Evolutionary conservation across 1,139 yeast species (phyloP), one percentile per base, ranked within the genome.

Genomic region (Lizanozyma gosingica): DNA sequence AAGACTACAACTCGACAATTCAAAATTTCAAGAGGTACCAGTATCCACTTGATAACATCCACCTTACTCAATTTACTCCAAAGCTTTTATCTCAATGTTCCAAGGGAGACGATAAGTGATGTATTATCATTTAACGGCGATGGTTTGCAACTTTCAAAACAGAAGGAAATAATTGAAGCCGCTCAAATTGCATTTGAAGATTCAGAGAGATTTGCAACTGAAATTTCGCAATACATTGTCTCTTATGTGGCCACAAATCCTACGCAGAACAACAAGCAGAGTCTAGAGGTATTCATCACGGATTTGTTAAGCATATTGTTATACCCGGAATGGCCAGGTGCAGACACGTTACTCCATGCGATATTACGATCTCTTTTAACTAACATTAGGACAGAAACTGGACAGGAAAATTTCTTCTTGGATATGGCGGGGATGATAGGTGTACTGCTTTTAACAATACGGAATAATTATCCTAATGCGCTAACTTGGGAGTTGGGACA

Each of bases 281-380:
- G 68, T 0, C 53, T 83, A 35, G 83, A 80, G 34, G 49, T 68
- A 11, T 62, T 81, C 27, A 49, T 80, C 2, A 75, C 73, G 35
- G 94, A 85, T 50, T 58, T 84, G 29, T 45, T 77, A 4, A 48
- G 52, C 0, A 58, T 82, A 41, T 50, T 82, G 2, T 54, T 62
- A 2, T 57, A 56, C 14, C 84, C 87, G 0, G 81, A 78, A 42
- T 83, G 82, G 76, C 67, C 85, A 0, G 75, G 76, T 0, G 65
- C 80, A 0, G 84, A 77, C 42, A 47, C 65, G 0, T 46, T 81
- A 15, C 55, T 80, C 4, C 29, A 6, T 22, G 29, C 9, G 11
- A 22, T 22, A 22, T 22, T 22, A 22, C 6, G 9, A 6, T 22
- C 68, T 3, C 51, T 77, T 15, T 50, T 78, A 37, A 50, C 49